phyloP scores from a whole-genome alignment of 257 asterid species.

The Asclepias syriaca region DNA sequence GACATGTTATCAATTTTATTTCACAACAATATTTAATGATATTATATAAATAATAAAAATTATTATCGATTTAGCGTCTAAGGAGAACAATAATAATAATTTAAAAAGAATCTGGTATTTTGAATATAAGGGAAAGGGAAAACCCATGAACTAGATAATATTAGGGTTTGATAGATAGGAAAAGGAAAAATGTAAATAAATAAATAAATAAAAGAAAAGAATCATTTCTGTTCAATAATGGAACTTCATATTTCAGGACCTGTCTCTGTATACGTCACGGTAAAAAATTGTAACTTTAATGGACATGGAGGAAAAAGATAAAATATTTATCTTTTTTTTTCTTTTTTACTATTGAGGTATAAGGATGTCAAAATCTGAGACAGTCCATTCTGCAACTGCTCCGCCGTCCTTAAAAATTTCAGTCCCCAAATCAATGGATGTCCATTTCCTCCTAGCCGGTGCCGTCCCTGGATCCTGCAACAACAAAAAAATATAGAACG shows the following conservation, averaged over 20 bases:
- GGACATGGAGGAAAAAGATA: neutral
- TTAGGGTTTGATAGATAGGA: too few species aligned
- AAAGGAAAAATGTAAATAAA: too few species aligned
- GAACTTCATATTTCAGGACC: neutral
- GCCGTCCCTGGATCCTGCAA: slow-evolving; percentile 70
- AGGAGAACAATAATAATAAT: too few species aligned
- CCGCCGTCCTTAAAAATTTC: slow-evolving; percentile 56
- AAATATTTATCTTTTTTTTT: neutral
- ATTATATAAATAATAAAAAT: too few species aligned
- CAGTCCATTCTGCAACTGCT: slow-evolving; percentile 89
- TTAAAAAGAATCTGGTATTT: too few species aligned
- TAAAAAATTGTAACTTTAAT: neutral
- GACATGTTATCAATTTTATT: too few species aligned
- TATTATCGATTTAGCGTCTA: too few species aligned
- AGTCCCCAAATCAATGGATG: slow-evolving; percentile 64
- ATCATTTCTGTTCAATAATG: neutral
- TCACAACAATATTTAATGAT: too few species aligned
- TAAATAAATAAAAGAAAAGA: too few species aligned
- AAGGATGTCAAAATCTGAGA: slow-evolving; percentile 65
- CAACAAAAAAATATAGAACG: neutral
- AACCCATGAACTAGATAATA: too few species aligned
- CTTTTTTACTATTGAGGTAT: slow-evolving; percentile 18
- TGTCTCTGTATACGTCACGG: neutral
- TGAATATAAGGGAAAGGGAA: too few species aligned
- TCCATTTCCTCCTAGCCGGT: slow-evolving; percentile 63